Evolutionary conservation across 441 rosid species (phyloP).

Genomic region (Biscutella laevigata): DNA sequence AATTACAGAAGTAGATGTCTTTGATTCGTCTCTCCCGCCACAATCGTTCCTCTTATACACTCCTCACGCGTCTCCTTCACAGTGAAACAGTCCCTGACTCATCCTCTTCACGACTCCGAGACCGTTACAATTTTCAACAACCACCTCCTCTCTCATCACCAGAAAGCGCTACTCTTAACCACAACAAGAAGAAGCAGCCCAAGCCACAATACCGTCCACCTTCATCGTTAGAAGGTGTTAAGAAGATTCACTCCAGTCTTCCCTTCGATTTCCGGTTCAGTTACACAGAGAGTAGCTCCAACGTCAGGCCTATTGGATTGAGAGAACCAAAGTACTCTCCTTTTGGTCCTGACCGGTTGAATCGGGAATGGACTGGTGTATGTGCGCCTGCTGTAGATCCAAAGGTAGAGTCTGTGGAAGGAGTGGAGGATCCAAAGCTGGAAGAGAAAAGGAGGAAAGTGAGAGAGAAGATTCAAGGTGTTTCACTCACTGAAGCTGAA

Average conservation of each 20-base stretch:
- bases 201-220: conserved; percentile 81
- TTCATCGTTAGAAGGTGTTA: conserved; percentile 56
- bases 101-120: conserved; percentile 53
- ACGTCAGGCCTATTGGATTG: conserved; percentile 69
- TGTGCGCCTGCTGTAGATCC: conserved; percentile 73
- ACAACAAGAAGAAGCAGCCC: conserved; percentile 35
- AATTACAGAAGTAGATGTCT: too few species aligned
- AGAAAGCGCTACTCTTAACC: too few species aligned
- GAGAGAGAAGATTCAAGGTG: conserved; percentile 63
- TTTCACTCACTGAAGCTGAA: conserved; percentile 60
- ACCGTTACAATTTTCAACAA: conserved; percentile 45
- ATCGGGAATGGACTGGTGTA: conserved; percentile 80
- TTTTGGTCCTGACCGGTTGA: conserved; percentile 70
- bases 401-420: conserved; percentile 56
- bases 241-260: conserved; percentile 42
- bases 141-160: conserved; percentile 64
- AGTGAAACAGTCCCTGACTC: conserved; percentile 11
- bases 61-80: conserved; percentile 33
- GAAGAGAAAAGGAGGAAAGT: conserved; percentile 57
- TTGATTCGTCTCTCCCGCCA: conserved; percentile 47
- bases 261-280: conserved; percentile 86
- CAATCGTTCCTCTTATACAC: conserved; percentile 14
- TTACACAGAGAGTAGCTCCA: conserved; percentile 68
- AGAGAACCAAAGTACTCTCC: conserved; percentile 94
- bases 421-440: conserved; percentile 49